Evolutionary conservation across 768 basidiomycete species (phyloP).

Genomic region (Polyporus arcularius): DNA sequence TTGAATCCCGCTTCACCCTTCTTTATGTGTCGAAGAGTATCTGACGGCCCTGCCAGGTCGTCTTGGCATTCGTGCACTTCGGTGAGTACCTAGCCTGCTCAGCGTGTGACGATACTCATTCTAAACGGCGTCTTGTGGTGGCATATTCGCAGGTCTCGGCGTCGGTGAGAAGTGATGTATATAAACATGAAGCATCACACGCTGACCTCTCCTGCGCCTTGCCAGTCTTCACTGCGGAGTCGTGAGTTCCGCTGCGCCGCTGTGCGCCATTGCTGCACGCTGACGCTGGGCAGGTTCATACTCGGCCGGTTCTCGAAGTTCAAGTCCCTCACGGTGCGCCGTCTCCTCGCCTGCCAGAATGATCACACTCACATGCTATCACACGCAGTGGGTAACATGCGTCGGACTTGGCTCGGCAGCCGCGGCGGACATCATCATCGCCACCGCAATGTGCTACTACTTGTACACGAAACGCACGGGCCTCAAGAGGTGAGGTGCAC

Average conservation of each 20-base stretch:
- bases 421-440: conserved; percentile 52
- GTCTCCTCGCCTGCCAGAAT: conserved; percentile 16
- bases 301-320: conserved; percentile 38
- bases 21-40: neutral
- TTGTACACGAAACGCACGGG: conserved; percentile 51
- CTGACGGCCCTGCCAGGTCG: conserved; percentile 31
- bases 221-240: conserved; percentile 48
- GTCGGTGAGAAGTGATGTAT: conserved; percentile 19
- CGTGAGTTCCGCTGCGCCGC: conserved; percentile 32
- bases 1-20: neutral
- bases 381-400: conserved; percentile 48
- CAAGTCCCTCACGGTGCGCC: conserved; percentile 36
- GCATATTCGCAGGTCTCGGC: conserved; percentile 16
- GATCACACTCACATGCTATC: neutral
- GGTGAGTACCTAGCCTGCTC: conserved; percentile 31
- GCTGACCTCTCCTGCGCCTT: neutral
- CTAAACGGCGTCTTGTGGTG: neutral
- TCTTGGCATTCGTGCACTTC: conserved; percentile 44
- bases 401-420: conserved; percentile 46
- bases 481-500: conserved; percentile 37
- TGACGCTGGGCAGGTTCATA: conserved; percentile 19
- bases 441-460: conserved; percentile 48
- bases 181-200: neutral
- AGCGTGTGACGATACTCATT: neutral
- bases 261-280: neutral